Base-by-base conservation (phyloP, 176 grass and related monocot species). In the Avena eriantha region DNA sequence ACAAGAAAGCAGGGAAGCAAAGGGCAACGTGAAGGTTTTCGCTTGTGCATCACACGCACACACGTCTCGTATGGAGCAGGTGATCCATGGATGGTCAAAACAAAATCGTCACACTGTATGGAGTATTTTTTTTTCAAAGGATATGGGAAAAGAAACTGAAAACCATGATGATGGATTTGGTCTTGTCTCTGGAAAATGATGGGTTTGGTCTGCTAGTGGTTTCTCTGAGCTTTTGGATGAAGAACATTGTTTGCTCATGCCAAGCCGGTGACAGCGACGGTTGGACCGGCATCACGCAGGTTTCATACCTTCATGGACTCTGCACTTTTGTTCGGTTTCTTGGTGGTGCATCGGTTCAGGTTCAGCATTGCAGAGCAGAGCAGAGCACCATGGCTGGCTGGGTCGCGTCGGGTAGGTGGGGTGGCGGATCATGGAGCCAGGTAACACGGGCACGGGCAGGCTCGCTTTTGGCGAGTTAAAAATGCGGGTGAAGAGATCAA, bases 381-480 rank as follows among this genome's bases (percentile, higher is more conserved):
- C 73, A 75, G 22, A 2, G 69, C 22, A 31, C 33, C 45, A 1
- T 14, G 45, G 17, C 0, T 24, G 23, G 36, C n/a, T 45, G 45
- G 22, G 72, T 76, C 15, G 4, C 73, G 49, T 35, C 74, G 49
- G 49, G 74, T 19, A 19, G 74, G 74, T 55, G 17, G 46, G 29
- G 29, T 64, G 84, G 85, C 7, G 89, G 76, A 87, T 91, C 85
- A 76, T 69, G 85, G 77, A 88, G 64, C 85, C 69, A 67, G 77
- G 69, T 81, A 63, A 54, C 69, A 81, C 86, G 86, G 58, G 57
- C 69, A 81, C 86, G 86, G 58, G 57, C 21, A 59, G 16, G 26
- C 48, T 29, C 64, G 16, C 80, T 66, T 65, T 76, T 76, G 75
- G 13, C 34, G 68, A 58, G 47, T 31, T 91, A 51, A 83, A 80